A percentile compares a stretch with the other conserved stretches of the same genome.
Conservation (phyloP, 805 yeast genomes). For the Grigorovia jiainica region DNA sequence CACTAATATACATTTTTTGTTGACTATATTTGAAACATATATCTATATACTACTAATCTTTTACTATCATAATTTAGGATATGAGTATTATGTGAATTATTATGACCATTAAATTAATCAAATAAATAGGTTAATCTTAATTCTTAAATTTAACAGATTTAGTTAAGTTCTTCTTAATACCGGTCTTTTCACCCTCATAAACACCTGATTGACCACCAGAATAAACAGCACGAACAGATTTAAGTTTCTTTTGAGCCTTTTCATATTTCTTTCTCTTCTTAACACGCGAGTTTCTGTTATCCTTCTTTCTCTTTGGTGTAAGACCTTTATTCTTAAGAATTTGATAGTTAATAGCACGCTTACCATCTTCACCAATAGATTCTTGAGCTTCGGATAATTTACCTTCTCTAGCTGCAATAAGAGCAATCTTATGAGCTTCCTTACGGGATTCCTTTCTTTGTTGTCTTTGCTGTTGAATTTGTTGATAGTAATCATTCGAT, state of each 20-base stretch:
- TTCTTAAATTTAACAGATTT: conserved; percentile 64
- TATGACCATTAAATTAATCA: no score
- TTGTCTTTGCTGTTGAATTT: conserved; percentile 39
- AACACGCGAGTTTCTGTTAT: conserved; percentile 89
- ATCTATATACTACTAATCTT: background rate
- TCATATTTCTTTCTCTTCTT: conserved; percentile 98
- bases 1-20: background rate
- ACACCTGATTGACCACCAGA: conserved; percentile 59
- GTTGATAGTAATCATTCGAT: conserved; percentile 52
- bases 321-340: conserved; percentile 94
- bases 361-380: conserved; percentile 62
- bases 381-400: conserved; percentile 64
- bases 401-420: conserved; percentile 76
- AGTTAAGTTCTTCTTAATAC: conserved; percentile 91
- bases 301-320: conserved; percentile 88
- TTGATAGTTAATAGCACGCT: conserved; percentile 91
- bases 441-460: conserved; percentile 46
- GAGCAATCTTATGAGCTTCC: conserved; percentile 60
- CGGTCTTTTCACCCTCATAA: conserved; percentile 90
- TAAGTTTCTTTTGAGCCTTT: conserved; percentile 85
- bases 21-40: background rate
- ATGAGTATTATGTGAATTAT: no score
- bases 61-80: no score
- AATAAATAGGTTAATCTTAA: no score
- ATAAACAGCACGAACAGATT: conserved; percentile 85